Conservation (phyloP, 2,329 filamentous ascomycete genomes). For the Monilinia vaccinii-corymbosi region DNA sequence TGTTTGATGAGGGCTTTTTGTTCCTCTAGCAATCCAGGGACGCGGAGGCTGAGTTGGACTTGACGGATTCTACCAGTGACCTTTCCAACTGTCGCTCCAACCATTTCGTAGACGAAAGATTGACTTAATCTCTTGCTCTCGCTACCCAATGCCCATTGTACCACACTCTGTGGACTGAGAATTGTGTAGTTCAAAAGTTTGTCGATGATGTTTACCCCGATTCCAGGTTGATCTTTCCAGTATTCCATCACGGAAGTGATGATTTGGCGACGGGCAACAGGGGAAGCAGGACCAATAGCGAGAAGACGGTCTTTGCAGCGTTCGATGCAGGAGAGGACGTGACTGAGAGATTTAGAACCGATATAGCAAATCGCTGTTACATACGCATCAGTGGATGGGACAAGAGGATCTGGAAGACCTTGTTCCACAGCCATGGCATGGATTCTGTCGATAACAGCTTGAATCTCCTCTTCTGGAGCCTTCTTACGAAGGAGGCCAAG, state of each 20-base stretch:
- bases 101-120: constrained; percentile 79
- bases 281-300: constrained; percentile 64
- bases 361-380: constrained; percentile 89
- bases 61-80: constrained; percentile 81
- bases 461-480: constrained; percentile 77
- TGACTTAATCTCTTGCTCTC: constrained; percentile 56
- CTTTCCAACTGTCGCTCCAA: constrained; percentile 80
- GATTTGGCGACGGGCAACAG: constrained; percentile 75
- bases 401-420: constrained; percentile 62
- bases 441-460: constrained; percentile 69
- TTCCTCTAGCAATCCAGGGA: constrained; percentile 45
- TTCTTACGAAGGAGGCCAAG: constrained; percentile 74
- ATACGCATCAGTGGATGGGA: constrained; percentile 87
- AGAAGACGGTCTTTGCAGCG: constrained; percentile 84
- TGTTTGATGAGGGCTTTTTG: constrained; percentile 44
- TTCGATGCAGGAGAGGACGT: constrained; percentile 92
- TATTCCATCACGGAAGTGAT: constrained; percentile 84
- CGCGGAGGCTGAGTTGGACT: constrained; percentile 56
- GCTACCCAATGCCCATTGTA: constrained; percentile 77
- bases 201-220: constrained; percentile 87
- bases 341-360: constrained; percentile 90
- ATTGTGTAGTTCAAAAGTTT: constrained; percentile 98
- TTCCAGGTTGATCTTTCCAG: constrained; percentile 86
- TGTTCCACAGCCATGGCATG: constrained; percentile 66
- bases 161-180: constrained; percentile 72